A percentile compares a stretch with the other conserved stretches of the same genome.
Evolutionary conservation across 2,329 filamentous ascomycete species (phyloP).

Genomic region (Aspergillus pseudotamarii): DNA sequence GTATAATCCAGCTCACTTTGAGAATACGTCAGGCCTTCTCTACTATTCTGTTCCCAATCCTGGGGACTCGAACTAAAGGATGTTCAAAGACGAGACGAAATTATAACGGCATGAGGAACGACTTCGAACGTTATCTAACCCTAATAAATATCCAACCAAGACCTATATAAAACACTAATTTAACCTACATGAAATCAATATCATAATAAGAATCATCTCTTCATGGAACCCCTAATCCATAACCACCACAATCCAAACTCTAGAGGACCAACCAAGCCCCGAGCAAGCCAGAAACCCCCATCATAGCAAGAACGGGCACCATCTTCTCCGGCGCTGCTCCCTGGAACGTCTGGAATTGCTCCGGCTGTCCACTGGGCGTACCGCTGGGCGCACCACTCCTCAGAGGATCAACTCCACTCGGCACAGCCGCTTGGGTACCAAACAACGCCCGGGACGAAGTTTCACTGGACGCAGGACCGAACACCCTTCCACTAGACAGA

Average conservation of each 20-base stretch:
- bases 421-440: neutral
- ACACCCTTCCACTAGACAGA: neutral
- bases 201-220: neutral
- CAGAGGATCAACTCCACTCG: neutral
- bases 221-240: neutral
- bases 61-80: neutral
- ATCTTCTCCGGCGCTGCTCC: neutral
- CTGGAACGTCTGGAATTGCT: neutral
- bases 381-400: neutral
- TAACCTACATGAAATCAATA: neutral
- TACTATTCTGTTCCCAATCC: neutral
- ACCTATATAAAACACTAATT: neutral
- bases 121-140: neutral
- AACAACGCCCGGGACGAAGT: neutral
- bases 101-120: neutral
- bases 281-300: neutral
- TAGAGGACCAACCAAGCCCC: neutral
- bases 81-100: neutral
- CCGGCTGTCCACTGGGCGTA: neutral
- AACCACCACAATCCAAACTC: neutral
- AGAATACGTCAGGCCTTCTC: neutral
- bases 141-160: neutral
- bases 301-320: neutral
- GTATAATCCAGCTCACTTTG: constrained; percentile 40
- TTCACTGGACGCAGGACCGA: neutral